phyloP scores from a whole-genome alignment of 2,329 filamentous ascomycete species.

The Penicillium sp. region DNA sequence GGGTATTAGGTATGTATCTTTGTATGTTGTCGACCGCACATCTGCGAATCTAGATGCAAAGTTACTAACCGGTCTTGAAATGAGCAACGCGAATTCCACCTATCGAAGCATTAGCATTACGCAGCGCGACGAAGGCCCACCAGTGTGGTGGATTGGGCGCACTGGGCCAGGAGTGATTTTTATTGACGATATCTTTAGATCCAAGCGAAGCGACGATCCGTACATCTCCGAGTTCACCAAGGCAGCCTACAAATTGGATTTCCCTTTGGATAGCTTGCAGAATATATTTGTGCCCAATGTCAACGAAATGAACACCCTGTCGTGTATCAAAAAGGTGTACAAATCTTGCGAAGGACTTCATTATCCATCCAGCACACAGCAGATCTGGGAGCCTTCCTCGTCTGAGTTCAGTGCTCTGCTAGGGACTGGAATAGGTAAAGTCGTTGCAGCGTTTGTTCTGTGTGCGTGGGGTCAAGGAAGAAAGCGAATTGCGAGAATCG shows the following conservation, averaged over 20 bases:
- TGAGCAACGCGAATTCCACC: not conserved
- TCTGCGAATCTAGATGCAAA: not conserved
- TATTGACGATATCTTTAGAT: constrained; percentile 6
- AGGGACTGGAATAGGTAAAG: not conserved
- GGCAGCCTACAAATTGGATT: constrained; percentile 4
- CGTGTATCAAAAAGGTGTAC: not conserved
- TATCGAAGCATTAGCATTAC: not conserved
- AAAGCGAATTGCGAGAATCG: not conserved
- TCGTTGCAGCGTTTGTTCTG: not conserved
- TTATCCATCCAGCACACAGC: not conserved
- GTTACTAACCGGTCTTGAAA: not conserved
- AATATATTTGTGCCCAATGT: constrained; percentile 1
- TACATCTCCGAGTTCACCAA: constrained; percentile 9
- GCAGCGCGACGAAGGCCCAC: not conserved
- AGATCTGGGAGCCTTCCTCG: not conserved
- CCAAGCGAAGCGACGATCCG: not conserved
- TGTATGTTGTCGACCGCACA: not conserved
- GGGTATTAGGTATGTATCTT: no score
- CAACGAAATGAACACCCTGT: not conserved
- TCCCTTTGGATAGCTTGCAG: not conserved
- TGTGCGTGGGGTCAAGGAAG: constrained; percentile 1
- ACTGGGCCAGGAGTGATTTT: constrained; percentile 2
- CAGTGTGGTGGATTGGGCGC: constrained; percentile 6
- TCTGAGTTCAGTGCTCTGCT: not conserved
- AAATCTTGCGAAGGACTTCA: not conserved